Conservation (phyloP, 1,284 basidiomycete genomes). For the Apiotrichum gracile region DNA sequence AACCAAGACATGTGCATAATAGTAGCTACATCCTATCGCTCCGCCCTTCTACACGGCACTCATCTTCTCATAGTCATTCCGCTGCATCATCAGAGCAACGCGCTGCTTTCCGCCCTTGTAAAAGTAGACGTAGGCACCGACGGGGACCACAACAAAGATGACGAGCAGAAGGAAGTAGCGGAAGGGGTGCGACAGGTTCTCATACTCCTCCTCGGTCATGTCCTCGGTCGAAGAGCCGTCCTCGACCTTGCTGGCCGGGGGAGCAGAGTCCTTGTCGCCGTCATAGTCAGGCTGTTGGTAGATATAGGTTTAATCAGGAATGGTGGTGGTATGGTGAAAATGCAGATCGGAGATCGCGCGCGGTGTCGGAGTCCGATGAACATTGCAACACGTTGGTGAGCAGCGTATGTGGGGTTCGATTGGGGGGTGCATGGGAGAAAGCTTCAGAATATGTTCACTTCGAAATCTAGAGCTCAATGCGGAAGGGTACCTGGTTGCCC, state of each 20-base stretch:
- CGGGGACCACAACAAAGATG: conserved; percentile 51
- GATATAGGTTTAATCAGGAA: too few relatives aligned
- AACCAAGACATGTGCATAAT: too few relatives aligned
- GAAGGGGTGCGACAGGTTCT: conserved; percentile 41
- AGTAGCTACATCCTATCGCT: too few relatives aligned
- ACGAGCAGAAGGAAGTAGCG: conserved; percentile 49
- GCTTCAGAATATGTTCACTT: conserved; percentile 16
- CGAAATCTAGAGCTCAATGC: conserved; percentile 71
- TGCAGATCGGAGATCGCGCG: neutral
- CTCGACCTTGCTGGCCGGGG: neutral
- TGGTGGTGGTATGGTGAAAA: neutral
- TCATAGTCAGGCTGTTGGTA: conserved; percentile 4
- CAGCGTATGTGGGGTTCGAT: neutral
- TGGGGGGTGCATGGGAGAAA: conserved; percentile 6
- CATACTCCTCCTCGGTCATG: conserved; percentile 20
- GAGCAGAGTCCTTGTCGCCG: conserved; percentile 4
- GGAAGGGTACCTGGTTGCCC: conserved; percentile 82
- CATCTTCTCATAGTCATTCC: conserved; percentile 5
- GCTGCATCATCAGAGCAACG: neutral
- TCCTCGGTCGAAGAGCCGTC: conserved; percentile 1
- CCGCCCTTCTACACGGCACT: neutral
- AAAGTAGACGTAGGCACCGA: conserved; percentile 56
- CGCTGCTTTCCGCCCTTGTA: conserved; percentile 34
- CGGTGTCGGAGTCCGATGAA: neutral
- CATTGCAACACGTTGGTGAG: neutral